These are phyloP conservation scores for Boletus rubropictus DNA, from an alignment of 768 basidiomycete genomes.

Conservation along the genomic window DNA sequence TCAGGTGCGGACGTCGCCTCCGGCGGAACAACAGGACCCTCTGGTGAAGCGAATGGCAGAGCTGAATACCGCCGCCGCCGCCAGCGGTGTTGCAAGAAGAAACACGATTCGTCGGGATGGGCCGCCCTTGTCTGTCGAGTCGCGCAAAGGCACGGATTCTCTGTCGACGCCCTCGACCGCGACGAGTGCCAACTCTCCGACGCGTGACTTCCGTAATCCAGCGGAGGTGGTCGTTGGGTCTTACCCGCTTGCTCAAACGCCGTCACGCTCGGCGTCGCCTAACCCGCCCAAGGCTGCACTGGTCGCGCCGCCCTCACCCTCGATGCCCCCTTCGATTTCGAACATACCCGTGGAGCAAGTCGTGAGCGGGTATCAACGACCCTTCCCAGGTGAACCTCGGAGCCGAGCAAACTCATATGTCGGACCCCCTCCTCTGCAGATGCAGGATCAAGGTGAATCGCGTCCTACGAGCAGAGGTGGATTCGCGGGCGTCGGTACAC, in stretches of 20 bases:
- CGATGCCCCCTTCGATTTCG: slow-evolving; percentile 34
- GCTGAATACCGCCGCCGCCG: slow-evolving; percentile 32
- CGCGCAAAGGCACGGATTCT: slow-evolving; percentile 26
- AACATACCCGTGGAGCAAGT: slow-evolving; percentile 68
- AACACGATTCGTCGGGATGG: slow-evolving; percentile 25
- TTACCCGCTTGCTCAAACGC: slow-evolving; percentile 47
- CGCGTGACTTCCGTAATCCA: slow-evolving; percentile 65
- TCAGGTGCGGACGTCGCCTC: slow-evolving; percentile 22
- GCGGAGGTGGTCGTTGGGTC: slow-evolving; percentile 76
- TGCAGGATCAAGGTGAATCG: slow-evolving; percentile 34
- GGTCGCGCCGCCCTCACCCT: slow-evolving; percentile 55
- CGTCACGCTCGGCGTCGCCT: slow-evolving; percentile 72
- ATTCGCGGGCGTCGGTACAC: slow-evolving; percentile 79
- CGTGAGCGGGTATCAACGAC: slow-evolving; percentile 70
- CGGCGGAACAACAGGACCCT: slow-evolving; percentile 50
- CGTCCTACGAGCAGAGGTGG: slow-evolving; percentile 59
- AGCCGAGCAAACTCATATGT: slow-evolving; percentile 49
- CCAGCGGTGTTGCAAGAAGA: slow-evolving; percentile 10
- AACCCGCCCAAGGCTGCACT: slow-evolving; percentile 68
- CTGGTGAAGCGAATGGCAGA: slow-evolving; percentile 62
- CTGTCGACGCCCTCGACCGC: slow-evolving; percentile 22
- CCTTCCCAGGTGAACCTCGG: slow-evolving; percentile 77
- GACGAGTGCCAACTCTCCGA: slow-evolving; percentile 8
- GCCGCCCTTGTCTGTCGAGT: slow-evolving; percentile 18
- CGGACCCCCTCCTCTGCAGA: slow-evolving; percentile 28